Base-by-base conservation (phyloP, 495 filamentous ascomycete genomes). In the Penicillium tannophilum region DNA sequence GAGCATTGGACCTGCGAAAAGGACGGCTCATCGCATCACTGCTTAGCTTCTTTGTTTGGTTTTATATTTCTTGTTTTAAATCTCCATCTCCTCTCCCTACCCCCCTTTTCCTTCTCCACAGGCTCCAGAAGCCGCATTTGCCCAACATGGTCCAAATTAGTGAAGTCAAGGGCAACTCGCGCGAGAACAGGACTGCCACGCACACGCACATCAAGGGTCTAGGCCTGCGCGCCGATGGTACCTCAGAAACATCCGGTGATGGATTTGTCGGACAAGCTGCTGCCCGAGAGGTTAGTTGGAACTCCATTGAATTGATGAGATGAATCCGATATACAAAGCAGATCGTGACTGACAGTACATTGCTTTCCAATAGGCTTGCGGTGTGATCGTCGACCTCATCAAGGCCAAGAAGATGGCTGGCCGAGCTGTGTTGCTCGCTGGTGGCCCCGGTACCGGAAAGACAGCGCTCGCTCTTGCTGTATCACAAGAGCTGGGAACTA, bases 161-260 rank as follows among this genome's bases (percentile, higher is more conserved):
- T 75, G 93, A 97, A 81, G 91, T 97, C 66, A 95, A 96, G 79
- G 89, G 89, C 79, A 93, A 91, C 78, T 88, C 88, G 77, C 92
- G 94, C 81, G 92, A 96, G 74, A 92, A 94, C 76, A 86, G 95
- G 66, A 98, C 93, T 24, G 92, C 94, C 36, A 90, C 93, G 57
- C 94, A 98, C 74, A 94, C 94, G 17, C 94, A 98, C 76, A 98
- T 98, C 79, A 94, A 90, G 71, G 93, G 93, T 36, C 82, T 98
- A 17, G 94, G 94, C 19, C 78, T 98, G 55, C 87, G 88, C 52
- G 70, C 83, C 23, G 88, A 95, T 82, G 93, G 93, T 43, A 86
- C 83, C 41, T 90, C 94, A 57, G 91, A 96, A 67, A 81, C 80
- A 49, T 77, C 87, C 46, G 82, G 84, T 19, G 87, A 85, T 72